Evolutionary conservation across 345 rosid species (phyloP), one percentile per base, ranked within the genome.

Genomic region (Laguncularia racemosa): DNA sequence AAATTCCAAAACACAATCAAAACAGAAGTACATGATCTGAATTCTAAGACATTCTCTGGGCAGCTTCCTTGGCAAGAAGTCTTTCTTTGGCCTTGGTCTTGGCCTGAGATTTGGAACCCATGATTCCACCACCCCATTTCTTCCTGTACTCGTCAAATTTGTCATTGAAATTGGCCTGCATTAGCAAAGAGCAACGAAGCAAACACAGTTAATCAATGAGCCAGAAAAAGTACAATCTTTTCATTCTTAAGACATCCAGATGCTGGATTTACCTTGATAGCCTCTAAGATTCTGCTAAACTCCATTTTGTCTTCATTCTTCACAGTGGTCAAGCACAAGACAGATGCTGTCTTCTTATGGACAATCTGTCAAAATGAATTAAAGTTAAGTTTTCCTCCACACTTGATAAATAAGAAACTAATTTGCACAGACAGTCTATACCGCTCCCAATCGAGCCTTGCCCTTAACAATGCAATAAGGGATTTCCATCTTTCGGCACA

Each of bases 111-210:
- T 88, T 88, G 19, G 96, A 79, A 6, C 96, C 96, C 96, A 85
- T 88, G 44, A 85, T 78, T 6, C 96, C 91, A n/a, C 96, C 91
- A 2, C 93, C 93, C 91, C 93, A 88, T 71, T 75, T 88, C 76
- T 85, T 85, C n/a, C 92, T 73, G 70, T 74, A 67, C 75, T 83
- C 90, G 0, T 85, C 90, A 3, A 64, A 83, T 66, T 85, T 88
- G 76, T 81, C 90, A 3, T 81, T 81, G 38, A 85, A 85, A 71
- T 81, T 83, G 33, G 86, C 96, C 89, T 89, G 70, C 0, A 6
- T 63, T 43, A 20, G 45, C 19, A 48, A 12, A 26, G 26, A 19
- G 0, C 5, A 40, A 38, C 44, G 40, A 33, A 9, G 10, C 40
- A 33, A 33, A 33, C 40, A 33, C 9, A 33, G 40, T 5, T 33